Conservation (phyloP, 1,139 yeast genomes). For the Meyerozyma sp. region DNA sequence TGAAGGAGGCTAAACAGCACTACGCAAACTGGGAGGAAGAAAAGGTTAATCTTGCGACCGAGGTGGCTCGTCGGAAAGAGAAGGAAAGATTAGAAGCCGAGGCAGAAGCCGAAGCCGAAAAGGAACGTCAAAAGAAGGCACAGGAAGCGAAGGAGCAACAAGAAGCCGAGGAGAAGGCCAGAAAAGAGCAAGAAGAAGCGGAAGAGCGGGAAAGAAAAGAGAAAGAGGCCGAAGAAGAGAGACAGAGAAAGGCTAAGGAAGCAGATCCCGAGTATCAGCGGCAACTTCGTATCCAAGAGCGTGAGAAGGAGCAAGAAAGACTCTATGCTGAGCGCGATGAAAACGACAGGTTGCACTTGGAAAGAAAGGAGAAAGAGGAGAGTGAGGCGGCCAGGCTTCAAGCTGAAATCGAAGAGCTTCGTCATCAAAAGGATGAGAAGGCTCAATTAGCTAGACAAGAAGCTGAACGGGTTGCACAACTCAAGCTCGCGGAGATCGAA, state of each 20-base stretch:
- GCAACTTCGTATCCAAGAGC: constrained; percentile 2
- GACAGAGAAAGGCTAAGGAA: constrained; percentile 8
- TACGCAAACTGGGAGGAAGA: constrained; percentile 34
- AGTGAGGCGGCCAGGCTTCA: constrained; percentile 21
- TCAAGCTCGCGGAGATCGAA: constrained; percentile 29
- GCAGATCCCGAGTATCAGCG: constrained; percentile 4
- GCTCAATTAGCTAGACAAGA: constrained; percentile 24
- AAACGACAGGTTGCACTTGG: constrained; percentile 14
- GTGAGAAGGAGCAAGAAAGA: constrained; percentile 19
- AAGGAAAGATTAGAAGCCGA: constrained; percentile 10
- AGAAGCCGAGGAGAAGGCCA: constrained; percentile 2
- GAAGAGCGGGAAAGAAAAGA: background rate
- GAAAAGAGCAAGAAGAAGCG: background rate
- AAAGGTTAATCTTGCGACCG: constrained; percentile 13
- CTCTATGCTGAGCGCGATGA: constrained; percentile 21
- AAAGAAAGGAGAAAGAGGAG: constrained; percentile 7
- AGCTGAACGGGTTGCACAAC: constrained; percentile 29
- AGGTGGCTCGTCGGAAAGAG: constrained; percentile 10
- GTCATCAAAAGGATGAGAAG: constrained; percentile 17
- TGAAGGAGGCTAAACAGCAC: constrained; percentile 39
- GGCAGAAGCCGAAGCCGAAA: constrained; percentile 21
- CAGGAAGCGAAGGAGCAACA: constrained; percentile 14
- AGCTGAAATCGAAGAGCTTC: constrained; percentile 28
- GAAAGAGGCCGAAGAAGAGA: constrained; percentile 8
- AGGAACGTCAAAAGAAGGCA: constrained; percentile 23